Evolutionary conservation across 768 basidiomycete genomes (phyloP).

Genomic region (Rhizopogon sp.): DNA sequence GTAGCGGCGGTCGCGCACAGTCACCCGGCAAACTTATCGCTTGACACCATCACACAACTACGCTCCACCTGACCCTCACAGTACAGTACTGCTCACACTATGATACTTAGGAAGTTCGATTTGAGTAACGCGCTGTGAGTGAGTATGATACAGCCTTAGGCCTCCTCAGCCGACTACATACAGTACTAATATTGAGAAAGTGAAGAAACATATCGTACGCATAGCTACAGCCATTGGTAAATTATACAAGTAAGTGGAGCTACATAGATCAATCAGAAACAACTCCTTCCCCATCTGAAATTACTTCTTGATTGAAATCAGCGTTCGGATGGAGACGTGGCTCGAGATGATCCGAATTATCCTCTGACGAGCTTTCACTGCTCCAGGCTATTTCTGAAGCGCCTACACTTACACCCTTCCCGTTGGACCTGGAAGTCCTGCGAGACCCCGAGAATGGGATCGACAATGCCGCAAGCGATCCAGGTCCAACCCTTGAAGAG

Average conservation of each 20-base stretch:
- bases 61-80: too few species aligned
- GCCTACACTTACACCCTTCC: conserved; percentile 23
- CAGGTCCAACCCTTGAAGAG: conserved; percentile 38
- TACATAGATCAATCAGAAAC: conserved; percentile 16
- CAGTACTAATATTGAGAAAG: not conserved
- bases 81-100: too few species aligned
- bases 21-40: too few species aligned
- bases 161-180: too few species aligned
- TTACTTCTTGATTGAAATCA: conserved; percentile 5
- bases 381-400: conserved; percentile 43
- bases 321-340: conserved; percentile 9
- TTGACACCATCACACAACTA: too few species aligned
- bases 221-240: not conserved
- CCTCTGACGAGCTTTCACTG: conserved; percentile 58
- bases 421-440: conserved; percentile 15
- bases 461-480: conserved; percentile 40
- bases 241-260: not conserved
- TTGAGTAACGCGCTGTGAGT: too few species aligned
- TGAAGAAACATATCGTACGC: not conserved
- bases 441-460: conserved; percentile 29
- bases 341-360: conserved; percentile 22
- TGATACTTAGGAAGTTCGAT: too few species aligned
- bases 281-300: conserved; percentile 16
- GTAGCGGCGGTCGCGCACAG: too few species aligned
- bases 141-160: too few species aligned